Conservation (phyloP, 192 early-diverging fungal genomes). For the Spizellomyces punctatus region DNA sequence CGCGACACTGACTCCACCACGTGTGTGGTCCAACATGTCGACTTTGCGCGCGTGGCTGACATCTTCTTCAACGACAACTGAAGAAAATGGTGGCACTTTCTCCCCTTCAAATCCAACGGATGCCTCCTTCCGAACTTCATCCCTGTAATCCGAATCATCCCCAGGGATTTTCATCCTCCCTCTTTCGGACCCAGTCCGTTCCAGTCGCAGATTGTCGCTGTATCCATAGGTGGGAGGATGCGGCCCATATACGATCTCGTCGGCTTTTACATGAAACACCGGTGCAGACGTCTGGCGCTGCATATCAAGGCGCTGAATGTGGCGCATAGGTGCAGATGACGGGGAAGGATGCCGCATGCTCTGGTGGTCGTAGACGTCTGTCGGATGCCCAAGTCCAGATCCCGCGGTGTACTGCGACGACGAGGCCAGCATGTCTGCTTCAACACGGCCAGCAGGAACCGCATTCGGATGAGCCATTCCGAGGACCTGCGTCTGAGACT, state of each 20-base stretch:
- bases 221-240: background rate
- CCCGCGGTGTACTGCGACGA: background rate
- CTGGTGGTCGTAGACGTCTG: background rate
- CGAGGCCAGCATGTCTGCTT: background rate
- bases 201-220: background rate
- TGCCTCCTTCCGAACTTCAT: background rate
- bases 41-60: background rate
- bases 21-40: too few species aligned
- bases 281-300: constrained; percentile 18
- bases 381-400: too few species aligned
- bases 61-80: background rate
- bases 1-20: background rate
- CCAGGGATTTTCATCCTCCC: background rate
- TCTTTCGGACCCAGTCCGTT: background rate
- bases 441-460: background rate
- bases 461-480: constrained; percentile 19
- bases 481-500: constrained; percentile 7
- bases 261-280: background rate
- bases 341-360: background rate
- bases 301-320: constrained; percentile 12
- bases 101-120: background rate
- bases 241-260: background rate
- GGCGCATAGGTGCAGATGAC: background rate
- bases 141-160: background rate
- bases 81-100: constrained; percentile 7